Evolutionary conservation across 176 grass and related monocot species (phyloP).

Genomic region (Bolboschoenus planiculmis): DNA sequence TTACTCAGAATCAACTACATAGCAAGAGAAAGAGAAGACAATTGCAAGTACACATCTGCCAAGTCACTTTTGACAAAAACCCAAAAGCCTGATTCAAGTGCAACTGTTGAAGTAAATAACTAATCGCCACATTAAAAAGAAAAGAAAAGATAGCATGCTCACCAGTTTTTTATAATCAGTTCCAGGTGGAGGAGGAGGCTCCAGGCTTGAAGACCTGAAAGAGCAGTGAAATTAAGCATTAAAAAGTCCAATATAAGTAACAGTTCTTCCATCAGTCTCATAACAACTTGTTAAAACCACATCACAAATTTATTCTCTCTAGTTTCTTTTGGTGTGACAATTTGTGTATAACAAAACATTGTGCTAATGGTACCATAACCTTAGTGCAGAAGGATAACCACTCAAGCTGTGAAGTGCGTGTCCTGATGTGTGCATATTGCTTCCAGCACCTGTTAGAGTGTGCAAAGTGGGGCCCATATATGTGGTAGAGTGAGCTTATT

Average conservation of each 20-base stretch:
- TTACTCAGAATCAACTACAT: neutral
- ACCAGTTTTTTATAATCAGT: conserved; percentile 22
- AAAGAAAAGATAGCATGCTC: neutral
- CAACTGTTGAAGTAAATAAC: neutral
- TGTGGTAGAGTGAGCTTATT: conserved; percentile 27
- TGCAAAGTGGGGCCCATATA: conserved; percentile 56
- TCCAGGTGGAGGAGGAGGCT: conserved; percentile 22
- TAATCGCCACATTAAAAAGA: neutral
- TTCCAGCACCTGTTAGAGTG: conserved; percentile 97
- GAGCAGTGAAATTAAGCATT: neutral
- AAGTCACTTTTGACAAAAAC: neutral
- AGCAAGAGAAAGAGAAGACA: neutral
- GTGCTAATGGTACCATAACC: conserved; percentile 89
- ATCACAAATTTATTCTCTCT: neutral
- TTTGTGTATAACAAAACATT: conserved; percentile 42
- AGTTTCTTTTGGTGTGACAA: conserved; percentile 10
- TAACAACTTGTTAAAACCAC: neutral
- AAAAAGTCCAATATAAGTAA: neutral
- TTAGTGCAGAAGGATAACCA: conserved; percentile 98
- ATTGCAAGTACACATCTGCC: neutral
- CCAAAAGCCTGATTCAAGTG: neutral
- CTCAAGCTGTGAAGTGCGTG: conserved; percentile 92
- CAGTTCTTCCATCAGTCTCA: neutral
- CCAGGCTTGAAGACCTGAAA: conserved; percentile 18
- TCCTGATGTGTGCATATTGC: conserved; percentile 93